Percentiles rank a stretch among this genome's conserved stretches.
Evolutionary conservation across 2,329 filamentous ascomycete species (phyloP).

Genomic region (Pseudogymnoascus sp.): DNA sequence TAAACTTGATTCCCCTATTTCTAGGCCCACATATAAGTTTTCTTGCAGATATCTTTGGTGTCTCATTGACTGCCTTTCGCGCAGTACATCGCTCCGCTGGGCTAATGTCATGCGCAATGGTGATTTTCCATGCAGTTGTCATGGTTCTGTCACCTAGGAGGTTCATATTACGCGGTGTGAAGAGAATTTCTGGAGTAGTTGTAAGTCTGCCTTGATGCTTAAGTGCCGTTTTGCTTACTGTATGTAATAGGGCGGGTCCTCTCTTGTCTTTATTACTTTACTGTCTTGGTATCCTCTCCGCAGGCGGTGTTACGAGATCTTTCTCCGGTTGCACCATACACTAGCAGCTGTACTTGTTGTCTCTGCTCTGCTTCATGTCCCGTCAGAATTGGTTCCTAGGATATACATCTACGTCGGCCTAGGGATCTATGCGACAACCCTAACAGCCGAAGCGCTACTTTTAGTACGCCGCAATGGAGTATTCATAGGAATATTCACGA

Average conservation of each 20-base stretch:
- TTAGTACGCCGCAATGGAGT: not conserved
- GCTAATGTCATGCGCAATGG: constrained; percentile 18
- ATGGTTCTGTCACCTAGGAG: not conserved
- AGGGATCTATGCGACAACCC: constrained; percentile 13
- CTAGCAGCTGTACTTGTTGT: constrained; percentile 12
- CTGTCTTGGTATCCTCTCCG: constrained; percentile 18
- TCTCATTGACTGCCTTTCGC: constrained; percentile 16
- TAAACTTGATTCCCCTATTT: constrained; percentile 22
- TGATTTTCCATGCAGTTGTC: constrained; percentile 15
- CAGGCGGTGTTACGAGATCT: constrained; percentile 16
- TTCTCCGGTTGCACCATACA: constrained; percentile 18
- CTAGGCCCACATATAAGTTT: constrained; percentile 20
- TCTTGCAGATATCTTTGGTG: constrained; percentile 21
- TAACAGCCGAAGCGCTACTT: not conserved
- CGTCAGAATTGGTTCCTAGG: constrained; percentile 15
- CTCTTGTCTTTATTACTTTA: constrained; percentile 14
- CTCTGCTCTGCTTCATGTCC: not conserved
- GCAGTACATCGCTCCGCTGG: constrained; percentile 19
- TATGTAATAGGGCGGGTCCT: not conserved
- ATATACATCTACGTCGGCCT: constrained; percentile 17
- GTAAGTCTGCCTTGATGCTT: not conserved
- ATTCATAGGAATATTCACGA: constrained; percentile 19
- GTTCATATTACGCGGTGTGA: not conserved
- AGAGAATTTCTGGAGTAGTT: constrained; percentile 13
- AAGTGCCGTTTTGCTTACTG: not conserved